Percentiles rank a stretch among this genome's conserved stretches.
Evolutionary conservation across 2,329 filamentous ascomycete genomes (phyloP).

Genomic region (Cladophialophora bantiana): DNA sequence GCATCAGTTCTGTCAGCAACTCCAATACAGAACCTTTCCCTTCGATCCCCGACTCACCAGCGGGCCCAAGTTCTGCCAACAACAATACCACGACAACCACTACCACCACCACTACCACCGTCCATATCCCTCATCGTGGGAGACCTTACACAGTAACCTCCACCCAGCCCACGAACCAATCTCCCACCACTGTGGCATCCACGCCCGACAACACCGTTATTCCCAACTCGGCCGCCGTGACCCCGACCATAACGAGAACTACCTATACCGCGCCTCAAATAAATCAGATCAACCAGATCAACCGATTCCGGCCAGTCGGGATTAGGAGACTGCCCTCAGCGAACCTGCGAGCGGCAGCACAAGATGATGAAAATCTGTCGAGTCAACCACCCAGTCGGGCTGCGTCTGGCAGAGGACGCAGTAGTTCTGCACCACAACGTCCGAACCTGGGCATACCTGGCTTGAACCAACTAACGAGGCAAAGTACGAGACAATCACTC

Average conservation of each 20-base stretch:
- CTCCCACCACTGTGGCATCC: slow-evolving; percentile 20
- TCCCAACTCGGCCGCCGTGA: slow-evolving; percentile 8
- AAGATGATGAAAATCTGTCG: slow-evolving; percentile 7
- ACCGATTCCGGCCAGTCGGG: slow-evolving; percentile 34
- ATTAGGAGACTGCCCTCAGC: slow-evolving; percentile 37
- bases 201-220: slow-evolving; percentile 12
- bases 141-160: slow-evolving; percentile 36
- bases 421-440: slow-evolving; percentile 37
- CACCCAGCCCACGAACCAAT: slow-evolving; percentile 20
- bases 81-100: slow-evolving; percentile 29
- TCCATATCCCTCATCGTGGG: slow-evolving; percentile 28
- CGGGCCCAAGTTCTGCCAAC: slow-evolving; percentile 25
- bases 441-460: slow-evolving; percentile 14
- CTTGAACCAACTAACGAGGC: slow-evolving; percentile 28
- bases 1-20: slow-evolving; percentile 21
- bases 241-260: slow-evolving; percentile 28
- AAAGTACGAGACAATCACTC: slow-evolving; percentile 34
- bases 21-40: slow-evolving; percentile 35
- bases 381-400: slow-evolving; percentile 24
- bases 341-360: slow-evolving; percentile 14
- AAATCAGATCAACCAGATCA: slow-evolving; percentile 18
- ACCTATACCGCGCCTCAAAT: slow-evolving; percentile 14
- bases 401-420: slow-evolving; percentile 30
- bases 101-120: slow-evolving; percentile 28
- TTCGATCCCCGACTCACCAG: slow-evolving; percentile 26